Evolutionary conservation across 2,329 filamentous ascomycete species (phyloP).

Genomic region (Trematosphaeria pertusa): DNA sequence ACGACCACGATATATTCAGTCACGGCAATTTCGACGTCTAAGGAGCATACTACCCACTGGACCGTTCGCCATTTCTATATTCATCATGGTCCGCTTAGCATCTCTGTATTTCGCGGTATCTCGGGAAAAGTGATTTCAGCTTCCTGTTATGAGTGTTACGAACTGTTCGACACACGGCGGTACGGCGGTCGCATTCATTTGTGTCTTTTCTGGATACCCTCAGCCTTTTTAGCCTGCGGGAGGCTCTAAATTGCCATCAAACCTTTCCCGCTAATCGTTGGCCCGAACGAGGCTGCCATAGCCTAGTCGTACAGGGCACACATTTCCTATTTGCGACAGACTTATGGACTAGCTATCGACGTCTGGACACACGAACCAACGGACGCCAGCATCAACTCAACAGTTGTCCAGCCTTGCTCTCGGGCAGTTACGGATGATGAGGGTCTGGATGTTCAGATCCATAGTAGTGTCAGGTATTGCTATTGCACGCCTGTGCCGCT

Average conservation of each 20-base stretch:
- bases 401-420: too few relatives aligned
- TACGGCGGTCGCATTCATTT: constrained; percentile 27
- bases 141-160: constrained; percentile 28
- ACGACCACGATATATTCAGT: constrained; percentile 58
- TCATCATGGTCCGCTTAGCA: constrained; percentile 13
- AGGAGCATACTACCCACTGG: constrained; percentile 16
- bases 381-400: too few relatives aligned
- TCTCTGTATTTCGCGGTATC: constrained; percentile 20
- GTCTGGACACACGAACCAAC: too few relatives aligned
- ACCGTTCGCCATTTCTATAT: constrained; percentile 9
- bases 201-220: constrained; percentile 40
- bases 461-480: constrained; percentile 8
- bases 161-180: constrained; percentile 24
- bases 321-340: constrained; percentile 1
- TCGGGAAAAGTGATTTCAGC: constrained; percentile 41
- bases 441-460: too few relatives aligned
- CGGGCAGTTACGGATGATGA: too few relatives aligned
- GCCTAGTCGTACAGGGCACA: not conserved
- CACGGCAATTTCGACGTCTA: constrained; percentile 48
- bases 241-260: constrained; percentile 31
- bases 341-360: not conserved
- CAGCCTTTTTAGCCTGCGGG: constrained; percentile 19
- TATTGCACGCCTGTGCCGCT: too few relatives aligned
- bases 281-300: constrained; percentile 3
- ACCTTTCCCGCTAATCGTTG: constrained; percentile 20